These are phyloP conservation scores for Pichia sp. DNA, from an alignment of 1,139 yeast species.

Conservation along the genomic window DNA sequence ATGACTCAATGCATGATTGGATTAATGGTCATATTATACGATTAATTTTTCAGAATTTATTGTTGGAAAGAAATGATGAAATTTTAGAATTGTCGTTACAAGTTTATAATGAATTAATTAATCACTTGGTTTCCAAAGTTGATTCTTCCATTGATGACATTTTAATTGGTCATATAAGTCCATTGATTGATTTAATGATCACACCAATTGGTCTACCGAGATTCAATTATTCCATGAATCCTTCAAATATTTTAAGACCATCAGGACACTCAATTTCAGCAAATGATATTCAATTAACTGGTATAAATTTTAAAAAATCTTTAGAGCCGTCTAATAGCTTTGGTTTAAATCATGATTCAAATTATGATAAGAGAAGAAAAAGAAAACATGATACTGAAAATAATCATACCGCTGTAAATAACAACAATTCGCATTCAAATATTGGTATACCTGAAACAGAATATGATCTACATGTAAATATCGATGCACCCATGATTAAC, in stretches of 20 bases:
- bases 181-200: conserved; percentile 66
- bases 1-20: conserved; percentile 66
- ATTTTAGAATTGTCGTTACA: conserved; percentile 59
- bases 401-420: conserved; percentile 1
- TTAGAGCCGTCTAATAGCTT: neutral
- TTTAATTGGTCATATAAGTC: conserved; percentile 48
- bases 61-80: conserved; percentile 80
- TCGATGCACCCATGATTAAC: conserved; percentile 85
- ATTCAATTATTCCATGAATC: conserved; percentile 79
- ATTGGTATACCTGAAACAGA: conserved; percentile 46
- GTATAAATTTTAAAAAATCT: conserved; percentile 25
- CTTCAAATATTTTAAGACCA: conserved; percentile 67
- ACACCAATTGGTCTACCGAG: conserved; percentile 95
- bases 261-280: conserved; percentile 53
- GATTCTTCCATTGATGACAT: conserved; percentile 39
- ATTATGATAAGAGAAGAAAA: conserved; percentile 12
- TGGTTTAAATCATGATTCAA: conserved; percentile 8
- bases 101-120: conserved; percentile 54
- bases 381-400: conserved; percentile 17
- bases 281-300: conserved; percentile 24
- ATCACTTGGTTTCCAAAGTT: conserved; percentile 34
- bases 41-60: conserved; percentile 74
- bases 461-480: conserved; percentile 62
- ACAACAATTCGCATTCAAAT: neutral
- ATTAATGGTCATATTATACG: conserved; percentile 66